Evolutionary conservation across 352 stramenopile genomes (phyloP), one percentile per base, ranked within the genome.

Genomic region (Phytophthora meadii): DNA sequence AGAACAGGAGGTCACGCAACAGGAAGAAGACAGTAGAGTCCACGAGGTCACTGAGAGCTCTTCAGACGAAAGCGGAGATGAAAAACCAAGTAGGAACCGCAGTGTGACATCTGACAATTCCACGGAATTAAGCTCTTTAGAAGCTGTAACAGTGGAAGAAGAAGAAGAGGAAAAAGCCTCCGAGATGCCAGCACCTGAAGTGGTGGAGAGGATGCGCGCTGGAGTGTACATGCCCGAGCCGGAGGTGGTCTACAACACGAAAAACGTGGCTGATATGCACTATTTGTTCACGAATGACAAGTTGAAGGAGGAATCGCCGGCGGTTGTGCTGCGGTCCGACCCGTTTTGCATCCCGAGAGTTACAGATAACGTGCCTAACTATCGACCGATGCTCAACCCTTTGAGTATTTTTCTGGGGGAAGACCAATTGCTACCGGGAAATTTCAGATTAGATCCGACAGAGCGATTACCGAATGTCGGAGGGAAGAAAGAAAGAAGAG

Each of bases 341-440:
- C 82, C 84, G 55, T 93, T 89, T 55, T 88, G 79, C 34, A 93
- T 93, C 61, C 84, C 84, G 15, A 71, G 84, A 27, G 75, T 86
- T 25, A 89, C 84, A 14, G 84, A 93, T 72, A 90, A 90, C 58
- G 84, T 91, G 37, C 53, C 67, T 11, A 82, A 87, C 49, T 93
- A 93, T 66, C 74, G 81, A 0, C 84, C 84, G 0, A 76, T 69
- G 50, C 84, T 90, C 59, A 93, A 93, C 55, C 82, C 84, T 42
- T 54, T 89, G 40, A 90, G 75, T 50, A 91, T 93, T 54, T 76
- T 93, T 22, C 64, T 87, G 25, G 72, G 69, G 17, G 84, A 91
- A 61, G 82, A 91, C 54, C 77, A 87, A 65, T 65, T 93, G n/a
- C 60, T 93, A 48, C 84, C 84, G 6, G 70, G 78, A 1, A 84